Base-by-base conservation (phyloP, 192 early-diverging fungal genomes). In the Umbelopsis ramanniana region DNA sequence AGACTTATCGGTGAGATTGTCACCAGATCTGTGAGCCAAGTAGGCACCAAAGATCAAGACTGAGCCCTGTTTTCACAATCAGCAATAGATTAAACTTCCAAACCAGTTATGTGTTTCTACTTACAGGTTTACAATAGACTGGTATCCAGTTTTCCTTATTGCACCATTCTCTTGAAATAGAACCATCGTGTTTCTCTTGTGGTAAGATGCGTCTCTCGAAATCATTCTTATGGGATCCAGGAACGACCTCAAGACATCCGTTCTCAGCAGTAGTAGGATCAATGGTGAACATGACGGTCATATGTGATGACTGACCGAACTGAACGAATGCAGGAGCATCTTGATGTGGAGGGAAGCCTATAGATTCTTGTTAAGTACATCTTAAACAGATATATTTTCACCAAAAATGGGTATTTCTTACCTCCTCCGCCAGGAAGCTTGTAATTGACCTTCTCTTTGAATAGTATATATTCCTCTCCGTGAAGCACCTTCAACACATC, bases 371-470 rank as follows among this genome's bases (percentile, higher is more conserved):
- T 8, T 53, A 8, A 46, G 23, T 35, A 23, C 35, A 54, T 8
- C 14, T 15, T 4, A 35, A 9, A 17, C 9, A 17, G 14, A 35
- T 17, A 10, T 19, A 29, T 37, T 19, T 19, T 29, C 21, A 11
- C 46, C 11, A 2, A 69, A 43, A 4, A 46, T 22, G 43, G 9
- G 3, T 7, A 17, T 10, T n/a, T 52, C 72, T 52, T 55, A 74
- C 71, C 82, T 45, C 85, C 85, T 52, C 85, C 88, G 43, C 88
- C 88, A 1, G 88, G 79, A 5, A 87, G 74, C 80, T 87, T 87
- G 68, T 84, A 85, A 26, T 89, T 89, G 19, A 89, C 81, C 79
- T 89, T 89, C 38, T 89, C 88, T 75, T 89, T 89, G 78, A 89
- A 89, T 33, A 89, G 63, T 3, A 87, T 72, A 47, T 87, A 86